Conservation (phyloP, 2,329 filamentous ascomycete species). For the Phialophora verrucosa region DNA sequence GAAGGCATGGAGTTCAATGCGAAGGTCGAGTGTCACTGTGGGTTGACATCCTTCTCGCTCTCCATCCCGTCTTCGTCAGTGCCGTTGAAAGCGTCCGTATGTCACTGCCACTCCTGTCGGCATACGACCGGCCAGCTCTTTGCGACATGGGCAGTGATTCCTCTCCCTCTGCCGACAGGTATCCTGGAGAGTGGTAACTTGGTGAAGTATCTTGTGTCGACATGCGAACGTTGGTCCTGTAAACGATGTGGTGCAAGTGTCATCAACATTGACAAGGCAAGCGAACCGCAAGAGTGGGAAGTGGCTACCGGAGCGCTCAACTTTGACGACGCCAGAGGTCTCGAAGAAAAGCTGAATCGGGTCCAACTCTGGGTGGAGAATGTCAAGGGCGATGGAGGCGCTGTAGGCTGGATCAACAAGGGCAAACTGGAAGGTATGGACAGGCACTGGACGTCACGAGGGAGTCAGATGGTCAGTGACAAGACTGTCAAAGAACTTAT, state of each 20-base stretch:
- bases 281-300: slow-evolving; percentile 30
- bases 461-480: slow-evolving; percentile 29
- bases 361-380: slow-evolving; percentile 36
- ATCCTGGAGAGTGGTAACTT: slow-evolving; percentile 12
- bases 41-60: slow-evolving; percentile 26
- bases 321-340: slow-evolving; percentile 10
- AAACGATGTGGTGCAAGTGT: slow-evolving; percentile 29
- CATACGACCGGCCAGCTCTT: slow-evolving; percentile 54
- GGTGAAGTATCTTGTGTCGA: slow-evolving; percentile 24
- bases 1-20: not conserved
- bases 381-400: slow-evolving; percentile 34
- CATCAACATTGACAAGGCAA: slow-evolving; percentile 27
- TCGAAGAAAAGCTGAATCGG: slow-evolving; percentile 29
- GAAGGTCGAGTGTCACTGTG: slow-evolving; percentile 31
- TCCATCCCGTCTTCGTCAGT: slow-evolving; percentile 23
- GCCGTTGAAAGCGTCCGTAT: slow-evolving; percentile 48
- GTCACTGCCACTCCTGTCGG: slow-evolving; percentile 60
- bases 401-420: slow-evolving; percentile 33
- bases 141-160: slow-evolving; percentile 39
- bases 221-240: slow-evolving; percentile 31
- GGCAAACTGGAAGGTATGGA: slow-evolving; percentile 30
- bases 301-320: slow-evolving; percentile 31
- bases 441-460: slow-evolving; percentile 24
- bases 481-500: slow-evolving; percentile 20
- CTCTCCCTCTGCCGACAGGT: slow-evolving; percentile 15